phyloP scores from a whole-genome alignment of 306 rosid genomes.

The Ormosia semicastrata region DNA sequence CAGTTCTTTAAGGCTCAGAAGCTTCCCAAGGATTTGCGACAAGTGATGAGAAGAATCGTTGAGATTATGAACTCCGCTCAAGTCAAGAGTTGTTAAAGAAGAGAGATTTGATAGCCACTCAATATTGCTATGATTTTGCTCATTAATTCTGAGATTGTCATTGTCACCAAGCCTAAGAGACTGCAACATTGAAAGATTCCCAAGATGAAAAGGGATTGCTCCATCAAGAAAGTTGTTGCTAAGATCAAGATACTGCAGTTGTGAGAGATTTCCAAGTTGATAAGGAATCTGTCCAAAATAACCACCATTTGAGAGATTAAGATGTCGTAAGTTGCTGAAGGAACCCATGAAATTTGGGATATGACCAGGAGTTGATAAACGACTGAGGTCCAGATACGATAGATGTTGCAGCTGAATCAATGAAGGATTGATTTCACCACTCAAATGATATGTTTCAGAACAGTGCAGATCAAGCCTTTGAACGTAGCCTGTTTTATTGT shows the following conservation, averaged over 20 bases:
- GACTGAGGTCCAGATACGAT: neutral
- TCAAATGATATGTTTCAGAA: neutral
- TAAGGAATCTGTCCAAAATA: neutral
- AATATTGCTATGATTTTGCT: neutral
- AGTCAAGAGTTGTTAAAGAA: neutral
- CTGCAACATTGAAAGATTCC: neutral
- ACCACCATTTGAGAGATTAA: neutral
- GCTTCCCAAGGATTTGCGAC: neutral
- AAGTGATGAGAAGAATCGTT: neutral
- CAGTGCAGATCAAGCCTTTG: slow-evolving; percentile 7
- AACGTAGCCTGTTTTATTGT: slow-evolving; percentile 17
- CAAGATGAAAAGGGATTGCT: neutral
- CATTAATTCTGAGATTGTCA: neutral
- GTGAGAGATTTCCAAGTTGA: slow-evolving; percentile 4
- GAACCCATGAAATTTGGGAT: neutral
- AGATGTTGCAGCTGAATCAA: neutral
- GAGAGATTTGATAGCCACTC: slow-evolving; percentile 8
- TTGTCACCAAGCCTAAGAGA: neutral
- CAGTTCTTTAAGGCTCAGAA: neutral
- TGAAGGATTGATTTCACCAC: neutral
- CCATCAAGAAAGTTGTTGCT: neutral
- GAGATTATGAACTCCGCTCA: neutral
- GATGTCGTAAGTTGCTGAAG: neutral
- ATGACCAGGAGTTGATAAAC: too few relatives aligned
- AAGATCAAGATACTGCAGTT: slow-evolving; percentile 6